Base-by-base conservation (phyloP, 192 early-diverging fungal genomes). In the Coemansia sp. region DNA sequence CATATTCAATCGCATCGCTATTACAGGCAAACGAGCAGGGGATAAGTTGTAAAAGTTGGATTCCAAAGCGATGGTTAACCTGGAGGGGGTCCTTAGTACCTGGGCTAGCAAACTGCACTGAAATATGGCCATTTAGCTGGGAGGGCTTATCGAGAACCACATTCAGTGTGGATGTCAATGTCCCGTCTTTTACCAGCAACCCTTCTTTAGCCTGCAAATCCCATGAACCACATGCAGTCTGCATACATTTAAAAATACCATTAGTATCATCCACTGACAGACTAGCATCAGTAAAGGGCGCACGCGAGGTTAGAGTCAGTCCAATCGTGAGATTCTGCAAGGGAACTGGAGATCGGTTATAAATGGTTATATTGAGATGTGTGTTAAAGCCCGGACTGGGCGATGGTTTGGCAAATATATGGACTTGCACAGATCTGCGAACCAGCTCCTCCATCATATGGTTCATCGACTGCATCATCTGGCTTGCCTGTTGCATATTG, bases 401-500 rank as follows among this genome's bases (percentile, higher is more conserved):
- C 11, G 60, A 21, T 11, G 26, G 39, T n/a, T 55, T n/a, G 3
- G 73, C 62, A 41, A 65, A 51, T 11, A 76, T 64, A 32, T 56
- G 31, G 5, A 63, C 46, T n/a, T 56, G 62, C n/a, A 76, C 48
- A 3, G 74, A 64, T 10, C 67, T 58, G 39, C 46, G 43, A 14
- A 76, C 67, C 11, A 76, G 54, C 28, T 76, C 74, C 52, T 76
- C 74, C 74, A 76, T 76, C 74, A 76, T 76, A 18, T 42, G 49
- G 44, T 76, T 76, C 74, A 76, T 69, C 28, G 74, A 70, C 40
- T 60, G 39, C 12, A 64, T 76, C 74, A 76, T 62, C 56, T 63
- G 67, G 17, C 60, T 67, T 6, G 68, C 74, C 52, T 70, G 74
- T 40, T 66, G 67, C 66, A 76, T 58, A 57, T 76, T 76, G 41